phyloP scores from a whole-genome alignment of 371 early-diverging fungal species.

The Mortierella sp. region DNA sequence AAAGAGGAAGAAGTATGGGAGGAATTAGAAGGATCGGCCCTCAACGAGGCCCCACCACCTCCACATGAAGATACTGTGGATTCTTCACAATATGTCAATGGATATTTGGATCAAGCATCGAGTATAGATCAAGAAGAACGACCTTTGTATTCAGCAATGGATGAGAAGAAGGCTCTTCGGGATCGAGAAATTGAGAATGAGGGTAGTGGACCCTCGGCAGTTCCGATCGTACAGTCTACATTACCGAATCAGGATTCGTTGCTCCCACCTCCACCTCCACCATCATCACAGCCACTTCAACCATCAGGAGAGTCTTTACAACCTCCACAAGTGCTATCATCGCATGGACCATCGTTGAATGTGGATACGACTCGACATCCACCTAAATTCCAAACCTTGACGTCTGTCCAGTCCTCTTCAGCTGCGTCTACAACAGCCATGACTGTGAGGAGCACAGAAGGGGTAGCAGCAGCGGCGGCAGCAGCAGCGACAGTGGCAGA shows the following conservation, averaged over 20 bases:
- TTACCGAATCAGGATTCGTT: constrained; percentile 5
- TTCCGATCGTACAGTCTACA: background rate
- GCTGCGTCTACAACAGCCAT: no score
- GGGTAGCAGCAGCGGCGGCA: no score
- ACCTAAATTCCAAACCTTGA: background rate
- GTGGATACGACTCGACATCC: constrained; percentile 4
- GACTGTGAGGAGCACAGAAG: no score
- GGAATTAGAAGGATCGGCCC: no score
- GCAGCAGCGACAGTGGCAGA: no score
- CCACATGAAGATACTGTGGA: no score
- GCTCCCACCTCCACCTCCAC: background rate
- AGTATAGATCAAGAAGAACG: no score
- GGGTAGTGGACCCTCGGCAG: constrained; percentile 17
- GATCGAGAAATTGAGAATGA: constrained; percentile 6
- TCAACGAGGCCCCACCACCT: no score
- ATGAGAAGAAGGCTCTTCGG: constrained; percentile 21
- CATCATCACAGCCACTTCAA: background rate
- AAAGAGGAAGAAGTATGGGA: no score
- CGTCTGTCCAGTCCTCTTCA: background rate
- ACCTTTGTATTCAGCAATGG: background rate
- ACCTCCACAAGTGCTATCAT: background rate
- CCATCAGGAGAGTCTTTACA: constrained; percentile 4
- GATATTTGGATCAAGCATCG: no score
- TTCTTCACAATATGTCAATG: no score
- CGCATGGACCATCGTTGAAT: constrained; percentile 1